A percentile compares a stretch with the other conserved stretches of the same genome.
phyloP scores from a whole-genome alignment of 2,329 filamentous ascomycete genomes.

The Helotiales sp. region DNA sequence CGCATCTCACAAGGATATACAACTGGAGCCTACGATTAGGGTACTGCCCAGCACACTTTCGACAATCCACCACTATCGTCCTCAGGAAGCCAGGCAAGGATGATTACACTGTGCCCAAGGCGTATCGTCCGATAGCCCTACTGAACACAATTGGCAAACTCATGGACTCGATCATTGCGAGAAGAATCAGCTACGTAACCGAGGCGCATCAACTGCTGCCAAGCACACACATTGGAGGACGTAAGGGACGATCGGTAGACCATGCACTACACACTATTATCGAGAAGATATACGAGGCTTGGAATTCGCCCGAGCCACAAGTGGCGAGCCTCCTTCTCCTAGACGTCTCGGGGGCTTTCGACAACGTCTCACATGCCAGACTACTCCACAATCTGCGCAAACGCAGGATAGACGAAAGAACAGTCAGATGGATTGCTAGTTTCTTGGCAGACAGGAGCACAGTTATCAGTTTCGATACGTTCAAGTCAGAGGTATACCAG shows the following conservation, averaged over 20 bases:
- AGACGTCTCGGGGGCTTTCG: slow-evolving; percentile 42
- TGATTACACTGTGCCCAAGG: slow-evolving; percentile 19
- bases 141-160: slow-evolving; percentile 25
- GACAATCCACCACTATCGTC: slow-evolving; percentile 23
- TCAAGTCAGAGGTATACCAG: slow-evolving; percentile 22
- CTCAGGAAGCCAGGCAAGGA: slow-evolving; percentile 22
- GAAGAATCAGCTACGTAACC: slow-evolving; percentile 15
- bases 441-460: slow-evolving; percentile 32
- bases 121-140: slow-evolving; percentile 23
- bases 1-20: slow-evolving; percentile 25
- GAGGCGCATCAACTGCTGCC: slow-evolving; percentile 17
- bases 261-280: slow-evolving; percentile 40
- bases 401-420: slow-evolving; percentile 29
- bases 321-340: slow-evolving; percentile 43
- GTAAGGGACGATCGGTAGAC: slow-evolving; percentile 37
- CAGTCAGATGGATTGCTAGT: slow-evolving; percentile 33
- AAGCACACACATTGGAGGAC: slow-evolving; percentile 41
- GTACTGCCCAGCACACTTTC: slow-evolving; percentile 26
- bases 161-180: slow-evolving; percentile 19
- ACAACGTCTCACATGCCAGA: slow-evolving; percentile 37
- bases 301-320: slow-evolving; percentile 24
- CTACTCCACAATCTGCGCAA: slow-evolving; percentile 38
- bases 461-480: slow-evolving; percentile 30
- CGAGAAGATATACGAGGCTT: slow-evolving; percentile 39
- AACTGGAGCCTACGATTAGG: slow-evolving; percentile 26